Evolutionary conservation across 106 monocot species (phyloP), one percentile per base, ranked within the genome.

Genomic region (Phalaenopsis aphrodite): DNA sequence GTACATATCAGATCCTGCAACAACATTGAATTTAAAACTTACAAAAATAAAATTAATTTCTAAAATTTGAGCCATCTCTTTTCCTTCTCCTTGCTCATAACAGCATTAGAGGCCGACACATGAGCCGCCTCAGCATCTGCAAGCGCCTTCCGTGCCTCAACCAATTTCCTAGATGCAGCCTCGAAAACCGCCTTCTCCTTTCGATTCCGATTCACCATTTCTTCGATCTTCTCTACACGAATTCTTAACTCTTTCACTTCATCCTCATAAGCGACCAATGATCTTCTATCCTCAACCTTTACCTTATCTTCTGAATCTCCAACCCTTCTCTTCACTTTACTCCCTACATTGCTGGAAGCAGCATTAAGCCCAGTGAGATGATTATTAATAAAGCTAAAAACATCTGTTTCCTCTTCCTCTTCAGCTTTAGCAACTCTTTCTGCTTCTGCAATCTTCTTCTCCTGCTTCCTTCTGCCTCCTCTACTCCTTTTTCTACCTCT

Each of bases 51-150:
- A 45, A 45, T 49, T 49, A 10, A 10, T 49, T 8, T 49, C 94
- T 85, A 97, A 80, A 97, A 97, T 82, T 90, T 97, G 14, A 97
- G 86, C 96, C 96, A 97, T 79, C 83, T 90, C 80, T 91, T 96
- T 82, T 93, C 93, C 69, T 87, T 98, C 86, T 98, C 97, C 84
- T 89, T 98, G 78, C 80, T 94, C 42, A 84, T 83, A 68, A 98
- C 89, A 8, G 90, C 90, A 80, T 79, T 81, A 1, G 90, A 89
- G 23, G 88, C 97, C 0, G 92, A 90, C 15, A 86, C 88, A 84
- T 88, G 94, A 17, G 84, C 86, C 52, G 89, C 90, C 85, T 94
- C 92, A 8, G 90, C 92, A 79, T 89, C 85, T 24, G 77, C 84
- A 12, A 98, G 85, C 41, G 84, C 90, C 81, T 86, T 94, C 5